Evolutionary conservation across 208 protist genomes (phyloP), one percentile per base, ranked within the genome.

Genomic region (Leishmania amazonensis): DNA sequence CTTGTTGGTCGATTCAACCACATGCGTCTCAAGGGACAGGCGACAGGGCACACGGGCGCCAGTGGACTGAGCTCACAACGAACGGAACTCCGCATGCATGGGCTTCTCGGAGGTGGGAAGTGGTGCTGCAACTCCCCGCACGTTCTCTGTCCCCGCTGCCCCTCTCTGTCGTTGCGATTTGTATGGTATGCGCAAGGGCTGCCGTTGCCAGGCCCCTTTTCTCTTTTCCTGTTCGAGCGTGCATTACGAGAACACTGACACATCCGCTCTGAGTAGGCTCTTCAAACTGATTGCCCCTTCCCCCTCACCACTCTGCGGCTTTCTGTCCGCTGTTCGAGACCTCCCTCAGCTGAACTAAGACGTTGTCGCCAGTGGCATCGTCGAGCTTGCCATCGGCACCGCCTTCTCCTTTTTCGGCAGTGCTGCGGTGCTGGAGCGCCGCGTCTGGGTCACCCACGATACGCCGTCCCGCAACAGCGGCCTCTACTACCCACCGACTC

Each of bases 401-500:
- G 80, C 83, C 9, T 78, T 94, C 3, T 62, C 78, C 11, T 80
- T 81, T 11, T 89, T 87, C 73, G 87, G 81, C 42, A 83, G 67
- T 38, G 85, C 84, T 28, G 81, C 88, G 0, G 76, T 94, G 24
- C 71, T 91, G 9, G 85, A 92, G 79, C 76, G 80, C 47, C 11
- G 19, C 15, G 8, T 9, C 31, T 42, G 54, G 1, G 76, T 92
- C 15, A 88, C 89, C 17, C 75, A 88, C 19, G 85, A 94, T 47
- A 92, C 87, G 45, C 85, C 79, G 3, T 83, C 85, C 2, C 83
- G 85, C 21, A 92, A 91, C 76, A 87, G 83, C 21, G 87, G 89
- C 19, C 77, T 94, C 45, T 93, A 90, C 81, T 94, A 90, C 79
- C 87, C 85, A 17, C 62, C 0, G 54, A 87, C 68, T 88, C 83